Base-by-base conservation (phyloP, 257 asterid genomes). In the Penstemon davidsonii region DNA sequence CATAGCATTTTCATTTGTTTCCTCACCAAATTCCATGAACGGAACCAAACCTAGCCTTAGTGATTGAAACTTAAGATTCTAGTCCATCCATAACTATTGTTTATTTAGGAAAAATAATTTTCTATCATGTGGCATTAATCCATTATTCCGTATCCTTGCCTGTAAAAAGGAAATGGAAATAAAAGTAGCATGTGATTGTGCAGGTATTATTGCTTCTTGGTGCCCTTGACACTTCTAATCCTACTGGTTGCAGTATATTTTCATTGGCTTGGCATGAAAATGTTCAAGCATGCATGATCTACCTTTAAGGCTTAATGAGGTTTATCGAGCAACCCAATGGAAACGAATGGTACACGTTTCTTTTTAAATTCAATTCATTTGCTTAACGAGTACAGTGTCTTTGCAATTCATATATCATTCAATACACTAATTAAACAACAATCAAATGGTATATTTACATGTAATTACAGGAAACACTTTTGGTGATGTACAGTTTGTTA, bases 201-300 rank as follows among this genome's bases (percentile, higher is more conserved):
- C 92, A 91, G 95, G 84, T 88, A 90, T 73, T 90, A 90, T 66
- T 90, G 95, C 82, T 84, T 87, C 81, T 69, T 87, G 85, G 83
- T 86, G 43, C 95, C 93, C 7, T 76, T 86, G 76, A 90, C 93
- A n/a, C 67, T 80, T 62, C 91, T 91, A 0, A 82, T 87, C 73
- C 85, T 87, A 5, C 3, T 81, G n/a, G 77, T 81, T 75, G 83
- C 87, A 0, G 83, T 82, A 42, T 90, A 90, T 75, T 81, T 80
- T 64, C 95, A 87, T 62, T 90, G 96, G 95, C 78, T 90, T 56
- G 83, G 91, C 74, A 86, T 87, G 95, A 90, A 90, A 64, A 69
- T 90, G 77, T 90, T 90, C 86, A 90, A 90, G 89, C 96, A 90
- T 67, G 95, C 96, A 8, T 89, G 72, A 82, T 46, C 39, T 56